Base-by-base conservation (phyloP, 805 yeast genomes). In the Tetrapisispora phaffii region DNA sequence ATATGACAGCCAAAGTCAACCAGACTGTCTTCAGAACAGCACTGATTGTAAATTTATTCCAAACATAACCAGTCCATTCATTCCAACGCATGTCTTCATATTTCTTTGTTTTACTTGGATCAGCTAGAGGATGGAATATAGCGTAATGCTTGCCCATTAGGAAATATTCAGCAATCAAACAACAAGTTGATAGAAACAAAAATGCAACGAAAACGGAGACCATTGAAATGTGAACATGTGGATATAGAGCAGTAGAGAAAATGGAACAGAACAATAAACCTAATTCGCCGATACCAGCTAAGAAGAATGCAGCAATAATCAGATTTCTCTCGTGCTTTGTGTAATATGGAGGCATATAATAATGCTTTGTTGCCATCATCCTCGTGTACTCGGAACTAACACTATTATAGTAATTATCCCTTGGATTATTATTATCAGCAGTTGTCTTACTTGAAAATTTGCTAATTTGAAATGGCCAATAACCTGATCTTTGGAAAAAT, bases 221-320 rank as follows among this genome's bases (percentile, higher is more conserved):
- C 80, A 85, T 81, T 12, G 81, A 61, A 38, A 75, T 54, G 60
- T 83, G 90, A 1, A 60, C 87, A 7, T 54, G 58, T 41, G 71
- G 78, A 64, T 72, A 80, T 24, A 58, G 55, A 29, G 74, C 71
- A 37, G 87, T 82, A 53, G 83, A 79, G 66, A 85, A 81, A 46
- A 85, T 77, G 0, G 95, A 63, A 42, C 85, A 87, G 53, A 87
- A 70, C 34, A 85, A 58, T 36, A 89, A 77, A 5, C 89, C 93
- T 33, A 85, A 58, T 61, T 83, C 82, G 26, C 90, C 88, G 24
- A 79, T 62, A 1, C 65, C 53, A 1, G 80, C 84, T 17, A 68
- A 59, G 1, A 68, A 58, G 19, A 79, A 56, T 1, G 66, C 58
- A 0, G 69, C 67, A 51, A 67, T 69, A 22, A 74, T 62, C 39